A percentile compares a stretch with the other conserved stretches of the same genome.
phyloP scores from a whole-genome alignment of 805 yeast genomes.

The Pichia ethanolica region DNA sequence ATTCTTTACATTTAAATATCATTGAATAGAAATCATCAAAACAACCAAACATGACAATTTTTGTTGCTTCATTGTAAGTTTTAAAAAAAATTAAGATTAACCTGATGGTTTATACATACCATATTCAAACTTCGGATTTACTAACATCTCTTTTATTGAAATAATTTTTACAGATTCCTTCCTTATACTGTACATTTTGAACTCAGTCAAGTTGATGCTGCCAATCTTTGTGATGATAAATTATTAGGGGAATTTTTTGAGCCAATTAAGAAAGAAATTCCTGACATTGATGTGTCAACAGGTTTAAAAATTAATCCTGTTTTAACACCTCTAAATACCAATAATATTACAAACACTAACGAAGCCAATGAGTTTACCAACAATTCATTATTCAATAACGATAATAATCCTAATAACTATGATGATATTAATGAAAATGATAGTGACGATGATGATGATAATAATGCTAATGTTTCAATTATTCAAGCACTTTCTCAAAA shows the following conservation, averaged over 20 bases:
- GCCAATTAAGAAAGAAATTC: slow-evolving; percentile 13
- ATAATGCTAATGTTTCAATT: slow-evolving; percentile 20
- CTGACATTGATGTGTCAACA: neutral
- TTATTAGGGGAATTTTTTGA: slow-evolving; percentile 22
- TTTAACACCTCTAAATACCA: too few species aligned
- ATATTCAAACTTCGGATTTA: neutral
- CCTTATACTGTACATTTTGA: slow-evolving; percentile 73
- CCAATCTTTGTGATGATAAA: slow-evolving; percentile 9
- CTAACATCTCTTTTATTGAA: slow-evolving; percentile 11
- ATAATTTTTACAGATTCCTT: slow-evolving; percentile 39
- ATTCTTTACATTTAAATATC: neutral
- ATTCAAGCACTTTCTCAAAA: slow-evolving; percentile 17
- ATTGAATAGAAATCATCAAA: neutral
- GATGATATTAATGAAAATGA: neutral
- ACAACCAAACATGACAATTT: slow-evolving; percentile 46
- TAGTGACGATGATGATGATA: neutral
- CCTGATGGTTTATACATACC: too few species aligned
- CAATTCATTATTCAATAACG: neutral
- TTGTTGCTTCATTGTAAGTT: slow-evolving; percentile 63
- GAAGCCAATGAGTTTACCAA: too few species aligned
- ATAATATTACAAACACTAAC: too few species aligned
- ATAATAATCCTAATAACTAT: too few species aligned
- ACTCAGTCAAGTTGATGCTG: slow-evolving; percentile 23
- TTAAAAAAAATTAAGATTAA: neutral
- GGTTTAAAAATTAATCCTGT: neutral